These are phyloP conservation scores for Aquilaria malaccensis DNA, from an alignment of 345 rosid genomes.

Conservation along the genomic window DNA sequence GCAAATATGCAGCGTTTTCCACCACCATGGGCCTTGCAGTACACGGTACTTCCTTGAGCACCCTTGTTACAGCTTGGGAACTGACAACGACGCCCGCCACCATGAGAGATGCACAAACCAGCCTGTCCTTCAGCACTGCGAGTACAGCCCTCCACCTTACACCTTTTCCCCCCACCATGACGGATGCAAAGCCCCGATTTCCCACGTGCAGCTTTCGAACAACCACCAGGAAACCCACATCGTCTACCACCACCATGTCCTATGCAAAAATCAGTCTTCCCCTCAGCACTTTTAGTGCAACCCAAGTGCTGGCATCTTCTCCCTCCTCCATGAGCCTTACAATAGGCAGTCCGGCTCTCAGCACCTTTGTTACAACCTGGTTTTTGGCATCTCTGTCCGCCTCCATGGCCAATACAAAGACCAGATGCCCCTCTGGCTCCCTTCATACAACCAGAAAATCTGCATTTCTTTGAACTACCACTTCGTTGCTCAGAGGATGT, in stretches of 20 bases:
- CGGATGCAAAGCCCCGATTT: conserved; percentile 89
- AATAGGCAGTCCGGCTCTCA: conserved; percentile 89
- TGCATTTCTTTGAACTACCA: conserved; percentile 60
- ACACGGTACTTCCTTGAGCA: conserved; percentile 93
- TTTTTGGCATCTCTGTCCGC: conserved; percentile 91
- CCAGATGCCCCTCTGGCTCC: conserved; percentile 95
- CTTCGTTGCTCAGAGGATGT: conserved; percentile 47
- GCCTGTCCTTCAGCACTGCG: conserved; percentile 97
- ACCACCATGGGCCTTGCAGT: conserved; percentile 95
- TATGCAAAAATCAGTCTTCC: conserved; percentile 82
- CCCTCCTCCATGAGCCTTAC: conserved; percentile 97
- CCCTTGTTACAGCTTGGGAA: conserved; percentile 57
- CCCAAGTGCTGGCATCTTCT: conserved; percentile 89
- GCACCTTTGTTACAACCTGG: conserved; percentile 87
- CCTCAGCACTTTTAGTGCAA: conserved; percentile 95
- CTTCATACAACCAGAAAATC: conserved; percentile 66
- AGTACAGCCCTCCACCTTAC: conserved; percentile 68
- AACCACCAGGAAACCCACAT: conserved; percentile 64
- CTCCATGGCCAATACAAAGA: conserved; percentile 92
- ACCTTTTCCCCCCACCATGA: conserved; percentile 96
- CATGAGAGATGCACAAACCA: conserved; percentile 92
- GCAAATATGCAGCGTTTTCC: conserved; percentile 90
- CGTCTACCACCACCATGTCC: conserved; percentile 96
- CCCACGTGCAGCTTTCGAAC: conserved; percentile 88
- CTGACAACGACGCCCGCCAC: conserved; percentile 94